These are phyloP conservation scores for Solanum lignicaule DNA, from an alignment of 257 asterid species.

Conservation along the genomic window DNA sequence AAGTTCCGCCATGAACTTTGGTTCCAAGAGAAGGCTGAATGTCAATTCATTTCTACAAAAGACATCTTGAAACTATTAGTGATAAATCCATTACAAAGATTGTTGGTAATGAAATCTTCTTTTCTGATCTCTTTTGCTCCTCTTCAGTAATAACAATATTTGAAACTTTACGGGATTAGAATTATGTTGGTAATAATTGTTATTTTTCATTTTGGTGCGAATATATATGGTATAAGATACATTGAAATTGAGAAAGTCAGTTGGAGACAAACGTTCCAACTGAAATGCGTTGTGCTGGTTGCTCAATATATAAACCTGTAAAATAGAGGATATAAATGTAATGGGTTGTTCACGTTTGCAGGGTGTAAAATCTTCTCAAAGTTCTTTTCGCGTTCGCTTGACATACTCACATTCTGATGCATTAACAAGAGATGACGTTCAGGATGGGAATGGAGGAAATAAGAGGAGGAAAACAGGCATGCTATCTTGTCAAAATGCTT, in stretches of 20 bases:
- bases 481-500: neutral
- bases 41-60: constrained; percentile 35
- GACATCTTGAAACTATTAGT: constrained; percentile 60
- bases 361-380: constrained; percentile 47
- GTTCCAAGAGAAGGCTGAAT: constrained; percentile 35
- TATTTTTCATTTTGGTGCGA: neutral
- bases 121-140: neutral
- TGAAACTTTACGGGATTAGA: neutral
- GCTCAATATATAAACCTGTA: neutral
- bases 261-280: neutral
- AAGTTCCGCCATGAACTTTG: constrained; percentile 48
- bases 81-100: constrained; percentile 38
- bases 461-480: constrained; percentile 70
- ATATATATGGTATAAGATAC: neutral
- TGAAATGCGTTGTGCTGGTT: neutral
- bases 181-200: neutral
- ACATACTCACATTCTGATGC: constrained; percentile 39
- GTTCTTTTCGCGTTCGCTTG: constrained; percentile 55
- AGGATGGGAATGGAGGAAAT: constrained; percentile 40
- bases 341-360: constrained; percentile 21
- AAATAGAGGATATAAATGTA: neutral
- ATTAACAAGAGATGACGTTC: constrained; percentile 17
- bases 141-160: neutral
- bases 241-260: neutral
- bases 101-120: constrained; percentile 41